phyloP scores from a whole-genome alignment of 192 early-diverging fungal genomes.

The Linnemannia schmuckeri region DNA sequence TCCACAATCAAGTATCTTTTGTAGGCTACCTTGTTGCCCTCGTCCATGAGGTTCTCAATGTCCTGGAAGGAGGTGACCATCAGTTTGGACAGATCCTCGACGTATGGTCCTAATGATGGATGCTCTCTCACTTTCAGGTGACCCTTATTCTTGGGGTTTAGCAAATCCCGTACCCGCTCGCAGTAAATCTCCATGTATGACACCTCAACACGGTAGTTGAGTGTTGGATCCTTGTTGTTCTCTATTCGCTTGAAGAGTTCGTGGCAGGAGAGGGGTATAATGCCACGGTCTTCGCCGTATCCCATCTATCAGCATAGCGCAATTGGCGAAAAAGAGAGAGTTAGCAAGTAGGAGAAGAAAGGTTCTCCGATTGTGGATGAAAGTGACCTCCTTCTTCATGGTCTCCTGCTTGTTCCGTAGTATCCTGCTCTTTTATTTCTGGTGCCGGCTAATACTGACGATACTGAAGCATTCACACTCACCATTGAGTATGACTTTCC shows the following conservation, averaged over 20 bases:
- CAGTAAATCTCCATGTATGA: constrained; percentile 96
- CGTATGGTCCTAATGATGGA: constrained; percentile 86
- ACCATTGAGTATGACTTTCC: constrained; percentile 81
- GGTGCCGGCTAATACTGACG: neutral
- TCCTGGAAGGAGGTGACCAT: constrained; percentile 81
- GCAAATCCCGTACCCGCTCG: constrained; percentile 84
- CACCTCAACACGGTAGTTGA: constrained; percentile 79
- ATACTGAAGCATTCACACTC: neutral
- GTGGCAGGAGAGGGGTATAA: constrained; percentile 87
- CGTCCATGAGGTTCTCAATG: constrained; percentile 81
- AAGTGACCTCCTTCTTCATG: neutral
- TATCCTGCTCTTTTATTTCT: neutral
- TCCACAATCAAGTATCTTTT: neutral
- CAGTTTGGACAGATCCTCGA: constrained; percentile 91
- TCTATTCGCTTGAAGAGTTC: constrained; percentile 81
- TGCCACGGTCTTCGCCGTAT: constrained; percentile 81
- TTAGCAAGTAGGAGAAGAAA: neutral
- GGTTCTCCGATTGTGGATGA: neutral
- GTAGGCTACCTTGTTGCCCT: constrained; percentile 78
- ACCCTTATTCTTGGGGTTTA: constrained; percentile 79
- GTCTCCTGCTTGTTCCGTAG: neutral
- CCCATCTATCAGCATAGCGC: constrained; percentile 67
- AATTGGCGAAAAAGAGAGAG: neutral
- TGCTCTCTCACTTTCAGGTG: constrained; percentile 87
- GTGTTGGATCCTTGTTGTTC: constrained; percentile 54